phyloP scores from a whole-genome alignment of 2,329 filamentous ascomycete genomes.

The Talaromyces sp. region DNA sequence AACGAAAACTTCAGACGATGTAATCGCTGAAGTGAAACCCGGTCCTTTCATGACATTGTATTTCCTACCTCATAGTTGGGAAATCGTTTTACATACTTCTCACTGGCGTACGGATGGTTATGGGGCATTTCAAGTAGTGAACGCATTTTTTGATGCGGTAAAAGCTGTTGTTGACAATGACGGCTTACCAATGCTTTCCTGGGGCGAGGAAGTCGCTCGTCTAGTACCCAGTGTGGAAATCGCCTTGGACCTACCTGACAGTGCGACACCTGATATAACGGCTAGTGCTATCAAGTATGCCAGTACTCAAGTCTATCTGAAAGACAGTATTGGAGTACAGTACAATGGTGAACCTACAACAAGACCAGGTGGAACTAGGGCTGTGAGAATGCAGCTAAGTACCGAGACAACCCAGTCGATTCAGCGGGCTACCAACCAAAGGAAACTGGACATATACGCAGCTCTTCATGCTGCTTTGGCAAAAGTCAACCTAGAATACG shows the following conservation, averaged over 20 bases:
- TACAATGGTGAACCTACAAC: neutral
- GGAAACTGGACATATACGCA: neutral
- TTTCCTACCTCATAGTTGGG: neutral
- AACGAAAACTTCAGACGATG: neutral
- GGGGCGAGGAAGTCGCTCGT: constrained; percentile 8
- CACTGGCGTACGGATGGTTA: constrained; percentile 11
- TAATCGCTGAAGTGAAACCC: constrained; percentile 4
- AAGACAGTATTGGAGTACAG: constrained; percentile 3
- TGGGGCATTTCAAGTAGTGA: neutral
- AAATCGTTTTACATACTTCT: constrained; percentile 6
- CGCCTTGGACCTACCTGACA: neutral
- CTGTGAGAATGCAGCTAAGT: neutral
- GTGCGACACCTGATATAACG: neutral
- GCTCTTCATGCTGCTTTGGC: constrained; percentile 10
- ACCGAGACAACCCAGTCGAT: neutral
- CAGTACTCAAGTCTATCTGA: constrained; percentile 4
- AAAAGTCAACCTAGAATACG: neutral
- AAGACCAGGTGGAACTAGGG: neutral
- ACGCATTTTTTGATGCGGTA: constrained; percentile 8
- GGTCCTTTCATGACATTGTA: neutral
- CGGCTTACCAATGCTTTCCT: neutral
- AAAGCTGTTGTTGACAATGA: neutral
- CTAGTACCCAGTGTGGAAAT: constrained; percentile 8
- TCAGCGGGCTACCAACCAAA: neutral
- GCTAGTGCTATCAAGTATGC: constrained; percentile 3